phyloP scores from a whole-genome alignment of 140 eudicot species.

The Flaveria floridana region DNA sequence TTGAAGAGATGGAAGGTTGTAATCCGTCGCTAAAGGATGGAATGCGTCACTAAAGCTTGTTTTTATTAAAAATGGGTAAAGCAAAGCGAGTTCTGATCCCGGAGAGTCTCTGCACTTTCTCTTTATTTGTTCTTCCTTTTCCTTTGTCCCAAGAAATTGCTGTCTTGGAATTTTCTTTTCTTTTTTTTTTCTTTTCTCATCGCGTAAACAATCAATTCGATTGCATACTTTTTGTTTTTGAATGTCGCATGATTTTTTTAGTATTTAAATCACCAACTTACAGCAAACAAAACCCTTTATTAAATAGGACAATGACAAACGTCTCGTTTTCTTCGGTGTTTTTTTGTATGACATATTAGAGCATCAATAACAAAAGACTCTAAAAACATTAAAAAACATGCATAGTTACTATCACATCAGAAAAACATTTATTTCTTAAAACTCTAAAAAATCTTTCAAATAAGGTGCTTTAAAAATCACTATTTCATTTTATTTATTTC shows the following conservation, averaged over 20 bases:
- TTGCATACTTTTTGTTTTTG: neutral
- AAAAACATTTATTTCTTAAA: too few relatives aligned
- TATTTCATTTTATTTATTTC: too few relatives aligned
- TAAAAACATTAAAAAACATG: too few relatives aligned
- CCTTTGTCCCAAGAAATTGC: conserved; percentile 39
- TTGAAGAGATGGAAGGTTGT: neutral
- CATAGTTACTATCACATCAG: too few relatives aligned
- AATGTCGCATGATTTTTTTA: neutral
- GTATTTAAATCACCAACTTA: neutral
- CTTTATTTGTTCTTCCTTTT: conserved; percentile 38
- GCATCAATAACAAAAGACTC: too few relatives aligned
- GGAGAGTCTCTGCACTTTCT: conserved; percentile 43
- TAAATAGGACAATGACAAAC: neutral
- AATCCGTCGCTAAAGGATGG: neutral
- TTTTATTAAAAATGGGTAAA: conserved; percentile 43
- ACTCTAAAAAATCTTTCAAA: too few relatives aligned
- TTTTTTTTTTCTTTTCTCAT: conserved; percentile 8
- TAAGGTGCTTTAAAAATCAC: too few relatives aligned
- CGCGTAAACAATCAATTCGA: conserved; percentile 7
- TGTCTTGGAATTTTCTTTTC: conserved; percentile 37
- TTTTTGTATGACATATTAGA: too few relatives aligned
- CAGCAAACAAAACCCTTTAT: neutral
- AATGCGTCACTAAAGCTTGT: conserved; percentile 33
- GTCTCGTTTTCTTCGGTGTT: too few relatives aligned
- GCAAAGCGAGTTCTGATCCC: conserved; percentile 58